These are phyloP conservation scores for Aureobasidium sp. DNA, from an alignment of 2,329 filamentous ascomycete species.

Conservation along the genomic window DNA sequence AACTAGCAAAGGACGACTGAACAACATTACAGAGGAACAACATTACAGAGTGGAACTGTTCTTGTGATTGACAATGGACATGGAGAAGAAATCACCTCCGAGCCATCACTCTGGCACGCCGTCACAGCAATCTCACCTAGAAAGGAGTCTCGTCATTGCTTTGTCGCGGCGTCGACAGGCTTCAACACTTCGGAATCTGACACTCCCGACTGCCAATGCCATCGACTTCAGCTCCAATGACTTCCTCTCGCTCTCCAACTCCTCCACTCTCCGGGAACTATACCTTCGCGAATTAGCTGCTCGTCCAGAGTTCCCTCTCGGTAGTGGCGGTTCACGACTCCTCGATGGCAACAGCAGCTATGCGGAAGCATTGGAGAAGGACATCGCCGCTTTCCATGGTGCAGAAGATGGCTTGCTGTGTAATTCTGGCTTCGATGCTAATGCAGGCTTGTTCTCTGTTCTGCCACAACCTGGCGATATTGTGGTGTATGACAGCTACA, in stretches of 20 bases:
- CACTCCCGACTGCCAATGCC: conserved; percentile 31
- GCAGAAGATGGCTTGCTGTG: conserved; percentile 51
- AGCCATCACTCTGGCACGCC: not conserved
- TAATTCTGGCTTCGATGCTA: conserved; percentile 47
- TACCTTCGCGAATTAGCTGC: conserved; percentile 39
- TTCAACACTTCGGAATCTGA: conserved; percentile 39
- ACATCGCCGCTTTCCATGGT: conserved; percentile 52
- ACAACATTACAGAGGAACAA: no score
- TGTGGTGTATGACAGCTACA: conserved; percentile 64
- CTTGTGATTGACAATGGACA: not conserved
- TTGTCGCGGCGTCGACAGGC: conserved; percentile 33
- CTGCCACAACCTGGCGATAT: conserved; percentile 38
- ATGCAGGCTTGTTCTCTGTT: conserved; percentile 38
- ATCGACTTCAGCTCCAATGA: conserved; percentile 59
- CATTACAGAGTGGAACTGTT: no score
- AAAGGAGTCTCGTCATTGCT: conserved; percentile 20
- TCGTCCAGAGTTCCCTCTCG: conserved; percentile 35
- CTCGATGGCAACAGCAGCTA: conserved; percentile 57
- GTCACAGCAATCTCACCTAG: conserved; percentile 9
- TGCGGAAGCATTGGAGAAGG: conserved; percentile 48
- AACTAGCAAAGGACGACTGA: no score
- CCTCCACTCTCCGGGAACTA: conserved; percentile 35
- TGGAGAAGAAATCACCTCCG: not conserved
- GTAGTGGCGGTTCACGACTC: conserved; percentile 52
- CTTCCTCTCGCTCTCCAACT: conserved; percentile 50